Evolutionary conservation across 2,329 filamentous ascomycete species (phyloP), one percentile per base, ranked within the genome.

Genomic region (Aureobasidium sp.): DNA sequence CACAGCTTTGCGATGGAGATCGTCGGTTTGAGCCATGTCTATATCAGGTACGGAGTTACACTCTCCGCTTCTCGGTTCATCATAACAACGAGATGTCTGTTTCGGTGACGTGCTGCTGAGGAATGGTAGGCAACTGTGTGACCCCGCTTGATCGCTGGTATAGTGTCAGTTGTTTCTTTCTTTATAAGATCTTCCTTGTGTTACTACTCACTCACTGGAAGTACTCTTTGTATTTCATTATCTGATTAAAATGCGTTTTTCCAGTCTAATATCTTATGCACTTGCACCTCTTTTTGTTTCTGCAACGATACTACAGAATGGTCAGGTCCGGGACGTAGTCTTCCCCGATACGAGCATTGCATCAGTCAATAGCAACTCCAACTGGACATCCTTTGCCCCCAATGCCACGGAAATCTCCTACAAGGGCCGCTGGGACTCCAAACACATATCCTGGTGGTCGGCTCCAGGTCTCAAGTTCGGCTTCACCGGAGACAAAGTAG

Each of bases 391-490:
- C 1, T 85, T 82, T 64, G 70, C 74, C 4, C 75, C 81, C 4
- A 74, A 80, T 66, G 76, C 79, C 1, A 69, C 75, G 1, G 81
- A 85, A 66, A 73, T 86, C 10, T 80, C 80, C 0, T 86, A 84
- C 73, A 84, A 84, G 66, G 83, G 83, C 5, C 74, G 82, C 61
- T 86, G 83, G 83, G 82, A 85, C 67, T 81, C 78, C 35, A 78
- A 81, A 64, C 75, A 81, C 64, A 77, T 84, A 50, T 84, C 80
- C 1, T 85, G 74, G 74, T 70, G 65, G 69, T 65, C 65, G 10
- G 79, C 78, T 1, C 79, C 77, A 0, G 81, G 81, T 1, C 73
- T 84, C 62, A 80, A 81, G 60, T 79, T 83, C 62, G 78, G 78
- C 60, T 84, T 83, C 67, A 79, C 78, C 1, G 81, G 81, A 13